Percentiles rank a stretch among this genome's conserved stretches.
phyloP scores from a whole-genome alignment of 2,329 filamentous ascomycete species.

The Neurospora crassa region DNA sequence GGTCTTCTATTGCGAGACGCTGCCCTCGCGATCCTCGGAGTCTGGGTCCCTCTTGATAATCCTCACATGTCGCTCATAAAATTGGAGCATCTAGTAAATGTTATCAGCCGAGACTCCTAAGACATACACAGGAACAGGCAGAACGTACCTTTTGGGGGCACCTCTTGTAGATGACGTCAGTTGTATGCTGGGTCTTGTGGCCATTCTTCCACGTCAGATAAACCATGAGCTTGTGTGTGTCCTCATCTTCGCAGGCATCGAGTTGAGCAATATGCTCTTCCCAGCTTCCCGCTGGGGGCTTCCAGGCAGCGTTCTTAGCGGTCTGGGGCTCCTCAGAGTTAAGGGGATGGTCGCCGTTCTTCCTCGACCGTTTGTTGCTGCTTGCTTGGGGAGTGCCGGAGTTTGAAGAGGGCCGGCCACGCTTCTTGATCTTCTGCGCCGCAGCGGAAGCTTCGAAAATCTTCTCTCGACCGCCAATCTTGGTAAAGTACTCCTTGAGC shows the following conservation, averaged over 20 bases:
- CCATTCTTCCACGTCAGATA: constrained; percentile 67
- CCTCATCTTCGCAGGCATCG: constrained; percentile 61
- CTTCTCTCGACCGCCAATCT: constrained; percentile 52
- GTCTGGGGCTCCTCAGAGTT: constrained; percentile 39
- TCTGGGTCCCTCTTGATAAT: constrained; percentile 32
- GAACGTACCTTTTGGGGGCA: constrained; percentile 63
- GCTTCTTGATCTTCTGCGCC: constrained; percentile 46
- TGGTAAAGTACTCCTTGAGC: constrained; percentile 53
- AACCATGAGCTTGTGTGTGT: constrained; percentile 49
- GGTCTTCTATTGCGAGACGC: background rate
- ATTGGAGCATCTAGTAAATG: constrained; percentile 46
- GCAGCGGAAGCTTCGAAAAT: constrained; percentile 42
- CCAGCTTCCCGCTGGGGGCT: constrained; percentile 65
- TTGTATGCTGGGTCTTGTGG: constrained; percentile 63
- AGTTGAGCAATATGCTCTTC: constrained; percentile 63
- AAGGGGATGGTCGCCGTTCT: constrained; percentile 38
- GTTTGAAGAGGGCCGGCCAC: constrained; percentile 34
- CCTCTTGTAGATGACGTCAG: constrained; percentile 59
- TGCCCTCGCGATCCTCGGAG: background rate
- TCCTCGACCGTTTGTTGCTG: constrained; percentile 36
- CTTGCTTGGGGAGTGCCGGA: constrained; percentile 26
- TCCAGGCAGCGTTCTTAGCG: constrained; percentile 40
- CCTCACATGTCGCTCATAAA: constrained; percentile 49
- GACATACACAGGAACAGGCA: background rate
- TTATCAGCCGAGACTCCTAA: background rate